Percentiles rank a stretch among this genome's conserved stretches.
These are phyloP conservation scores for Periconia sp. DNA, from an alignment of 2,329 filamentous ascomycete genomes.

Conservation along the genomic window DNA sequence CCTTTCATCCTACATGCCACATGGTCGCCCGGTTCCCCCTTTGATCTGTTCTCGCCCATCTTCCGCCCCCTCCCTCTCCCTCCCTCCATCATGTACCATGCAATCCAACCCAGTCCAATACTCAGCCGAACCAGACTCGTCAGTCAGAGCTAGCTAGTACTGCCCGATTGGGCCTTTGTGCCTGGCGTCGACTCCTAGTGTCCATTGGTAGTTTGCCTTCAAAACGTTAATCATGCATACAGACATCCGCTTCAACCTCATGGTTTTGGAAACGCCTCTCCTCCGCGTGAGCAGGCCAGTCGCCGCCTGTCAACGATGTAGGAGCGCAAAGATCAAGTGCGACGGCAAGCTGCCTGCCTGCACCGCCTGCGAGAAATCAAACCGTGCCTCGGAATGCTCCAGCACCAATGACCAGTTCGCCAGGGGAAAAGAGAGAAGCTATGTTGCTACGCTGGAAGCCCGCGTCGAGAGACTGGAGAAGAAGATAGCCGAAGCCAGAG, in stretches of 20 bases:
- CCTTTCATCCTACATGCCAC: slow-evolving; percentile 4
- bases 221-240: slow-evolving; percentile 5
- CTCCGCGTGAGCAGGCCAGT: slow-evolving; percentile 76
- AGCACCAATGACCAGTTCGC: slow-evolving; percentile 96
- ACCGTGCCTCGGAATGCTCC: slow-evolving; percentile 83
- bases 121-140: neutral
- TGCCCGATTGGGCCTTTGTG: neutral
- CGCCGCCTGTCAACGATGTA: slow-evolving; percentile 79
- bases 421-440: slow-evolving; percentile 91
- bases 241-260: slow-evolving; percentile 29
- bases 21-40: neutral
- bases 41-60: neutral
- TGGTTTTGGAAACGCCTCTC: slow-evolving; percentile 59
- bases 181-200: neutral
- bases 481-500: slow-evolving; percentile 66
- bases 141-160: neutral
- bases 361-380: slow-evolving; percentile 90
- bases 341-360: slow-evolving; percentile 95
- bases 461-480: slow-evolving; percentile 86
- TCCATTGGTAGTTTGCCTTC: neutral
- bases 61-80: neutral
- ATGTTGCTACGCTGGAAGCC: slow-evolving; percentile 92
- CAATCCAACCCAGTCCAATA: too few relatives aligned
- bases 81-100: too few relatives aligned
- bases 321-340: slow-evolving; percentile 94